Evolutionary conservation across 1,139 yeast species (phyloP).

Genomic region (Pichia sp.): DNA sequence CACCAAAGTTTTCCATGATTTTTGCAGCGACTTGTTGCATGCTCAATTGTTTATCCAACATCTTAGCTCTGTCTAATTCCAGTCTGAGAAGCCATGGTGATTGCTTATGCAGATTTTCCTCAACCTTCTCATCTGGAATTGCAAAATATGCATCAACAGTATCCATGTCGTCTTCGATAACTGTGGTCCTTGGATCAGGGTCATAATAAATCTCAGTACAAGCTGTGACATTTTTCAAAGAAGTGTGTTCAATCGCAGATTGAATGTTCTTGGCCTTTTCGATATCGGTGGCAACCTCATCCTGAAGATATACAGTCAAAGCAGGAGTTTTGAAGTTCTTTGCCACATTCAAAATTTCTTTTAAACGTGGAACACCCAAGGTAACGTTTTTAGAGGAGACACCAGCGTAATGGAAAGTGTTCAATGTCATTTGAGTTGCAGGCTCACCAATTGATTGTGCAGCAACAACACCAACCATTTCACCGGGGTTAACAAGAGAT

Average conservation of each 20-base stretch:
- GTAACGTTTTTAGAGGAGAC: slow-evolving; percentile 98
- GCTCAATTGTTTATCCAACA: slow-evolving; percentile 95
- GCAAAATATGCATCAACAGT: slow-evolving; percentile 96
- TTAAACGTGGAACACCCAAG: slow-evolving; percentile 98
- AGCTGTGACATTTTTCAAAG: slow-evolving; percentile 91
- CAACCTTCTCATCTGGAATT: slow-evolving; percentile 96
- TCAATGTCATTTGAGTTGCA: slow-evolving; percentile 98
- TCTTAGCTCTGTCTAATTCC: slow-evolving; percentile 96
- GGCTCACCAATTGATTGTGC: slow-evolving; percentile 99
- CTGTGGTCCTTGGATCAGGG: slow-evolving; percentile 96
- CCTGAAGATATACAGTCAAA: slow-evolving; percentile 80
- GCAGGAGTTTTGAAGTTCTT: slow-evolving; percentile 99
- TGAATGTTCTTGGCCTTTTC: slow-evolving; percentile 93
- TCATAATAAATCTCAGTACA: slow-evolving; percentile 96
- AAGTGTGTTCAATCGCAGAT: slow-evolving; percentile 95
- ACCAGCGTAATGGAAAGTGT: slow-evolving; percentile 99
- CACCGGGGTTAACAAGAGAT: slow-evolving; percentile 96
- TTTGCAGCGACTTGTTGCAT: slow-evolving; percentile 98
- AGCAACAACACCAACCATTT: slow-evolving; percentile 99
- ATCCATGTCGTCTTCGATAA: slow-evolving; percentile 93
- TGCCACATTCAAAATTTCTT: slow-evolving; percentile 98
- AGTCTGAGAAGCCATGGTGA: slow-evolving; percentile 97
- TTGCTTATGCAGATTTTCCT: slow-evolving; percentile 87
- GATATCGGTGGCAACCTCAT: slow-evolving; percentile 78
- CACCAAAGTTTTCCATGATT: slow-evolving; percentile 89